Conservation (phyloP, 345 rosid species). For the Moringa oleifera region DNA sequence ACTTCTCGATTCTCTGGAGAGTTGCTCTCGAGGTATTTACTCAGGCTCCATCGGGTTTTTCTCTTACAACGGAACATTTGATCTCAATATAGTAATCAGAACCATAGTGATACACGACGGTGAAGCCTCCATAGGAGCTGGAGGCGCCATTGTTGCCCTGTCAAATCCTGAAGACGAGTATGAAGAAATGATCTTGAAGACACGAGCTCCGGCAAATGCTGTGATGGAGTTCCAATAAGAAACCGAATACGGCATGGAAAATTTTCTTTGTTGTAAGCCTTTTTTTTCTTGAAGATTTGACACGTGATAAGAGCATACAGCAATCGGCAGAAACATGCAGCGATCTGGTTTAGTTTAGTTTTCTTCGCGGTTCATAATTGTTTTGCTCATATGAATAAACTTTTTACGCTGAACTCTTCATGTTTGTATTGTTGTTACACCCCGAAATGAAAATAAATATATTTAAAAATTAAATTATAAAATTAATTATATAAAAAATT, state of each 20-base stretch:
- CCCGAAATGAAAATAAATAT: no score
- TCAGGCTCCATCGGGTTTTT: constrained; percentile 91
- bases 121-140: constrained; percentile 93
- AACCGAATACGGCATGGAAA: background rate
- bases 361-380: background rate
- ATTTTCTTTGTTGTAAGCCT: background rate
- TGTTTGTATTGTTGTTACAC: no score
- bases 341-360: background rate
- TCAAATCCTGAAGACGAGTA: constrained; percentile 86
- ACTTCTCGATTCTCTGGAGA: constrained; percentile 75
- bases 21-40: constrained; percentile 79
- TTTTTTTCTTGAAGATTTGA: background rate
- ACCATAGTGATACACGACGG: constrained; percentile 74
- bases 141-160: constrained; percentile 80
- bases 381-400: no score
- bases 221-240: constrained; percentile 42
- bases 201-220: constrained; percentile 70
- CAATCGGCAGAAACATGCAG: background rate
- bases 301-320: background rate
- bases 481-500: no score
- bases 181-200: constrained; percentile 84
- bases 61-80: constrained; percentile 79
- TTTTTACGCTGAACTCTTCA: no score
- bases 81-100: constrained; percentile 88
- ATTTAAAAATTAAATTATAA: no score